Base-by-base conservation (phyloP, 176 grass and related monocot species). In the Eragrostis curvula region DNA sequence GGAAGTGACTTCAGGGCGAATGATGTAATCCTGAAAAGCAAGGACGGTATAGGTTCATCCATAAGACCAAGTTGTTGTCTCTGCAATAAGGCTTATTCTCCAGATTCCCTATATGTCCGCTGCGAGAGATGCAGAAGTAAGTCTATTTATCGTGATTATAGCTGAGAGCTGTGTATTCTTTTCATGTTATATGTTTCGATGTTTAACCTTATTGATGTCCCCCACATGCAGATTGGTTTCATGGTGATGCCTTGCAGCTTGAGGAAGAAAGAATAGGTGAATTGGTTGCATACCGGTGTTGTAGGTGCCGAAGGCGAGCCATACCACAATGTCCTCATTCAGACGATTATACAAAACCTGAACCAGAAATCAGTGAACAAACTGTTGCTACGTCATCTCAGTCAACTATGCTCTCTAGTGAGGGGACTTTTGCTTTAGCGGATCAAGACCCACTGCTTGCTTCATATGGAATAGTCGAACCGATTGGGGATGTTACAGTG, bases 101-200 rank as follows among this genome's bases (percentile, higher is more conserved):
- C 91, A 21, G 77, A 88, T 49, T 86, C 90, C 64, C 67, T 94
- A 45, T 99, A 99, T 86, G 78, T 99, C 58, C 70, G 96, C 59
- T 99, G 96, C 10, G 89, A 99, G 68, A 93, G 74, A 52, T 99
- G 96, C 91, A 23, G 48, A 81, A 88, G 96, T 99, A 94, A 90
- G 88, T 70, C 8, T 50, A 61, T 62, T 70, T 56, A 12, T 70
- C 66, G 63, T 68, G 84, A 51, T 53, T 86, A 41, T 64, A 71
- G 48, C 72, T 75, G 76, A 64, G 49, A 87, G 14, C 47, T 66
- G 42, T 61, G 63, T 75, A 61, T 61, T 61, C 9, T 28, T 30
- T 73, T 65, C 65, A 53, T 78, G 58, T 77, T 50, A 78, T 50
- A 78, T 75, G 64, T 70, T 80, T 68, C 51, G 53, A 44, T 28